Conservation (phyloP, 768 basidiomycete genomes). For the Tephrocybe sp. region DNA sequence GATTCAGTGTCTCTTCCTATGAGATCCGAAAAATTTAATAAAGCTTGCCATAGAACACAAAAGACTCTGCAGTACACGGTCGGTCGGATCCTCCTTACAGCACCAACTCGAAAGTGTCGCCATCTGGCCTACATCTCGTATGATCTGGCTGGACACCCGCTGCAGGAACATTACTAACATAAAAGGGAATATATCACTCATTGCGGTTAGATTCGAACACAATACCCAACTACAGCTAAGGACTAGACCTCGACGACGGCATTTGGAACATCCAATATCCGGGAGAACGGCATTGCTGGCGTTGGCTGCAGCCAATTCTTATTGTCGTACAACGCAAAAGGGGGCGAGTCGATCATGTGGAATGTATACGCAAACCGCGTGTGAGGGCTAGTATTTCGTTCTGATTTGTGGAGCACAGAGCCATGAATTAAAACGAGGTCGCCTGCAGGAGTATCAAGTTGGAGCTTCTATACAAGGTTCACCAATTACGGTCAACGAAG, state of each 20-base stretch:
- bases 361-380: constrained; percentile 95
- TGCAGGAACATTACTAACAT: neutral
- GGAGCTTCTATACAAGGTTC: neutral
- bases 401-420: constrained; percentile 87
- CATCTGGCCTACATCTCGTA: neutral
- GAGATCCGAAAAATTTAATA: too few species aligned
- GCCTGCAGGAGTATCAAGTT: constrained; percentile 39
- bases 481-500: neutral
- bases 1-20: too few species aligned
- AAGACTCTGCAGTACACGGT: too few species aligned
- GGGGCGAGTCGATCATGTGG: constrained; percentile 85
- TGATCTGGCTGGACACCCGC: neutral
- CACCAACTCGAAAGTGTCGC: too few species aligned
- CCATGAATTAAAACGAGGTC: constrained; percentile 95
- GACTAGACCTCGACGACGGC: constrained; percentile 1
- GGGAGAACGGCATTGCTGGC: constrained; percentile 74
- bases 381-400: constrained; percentile 74
- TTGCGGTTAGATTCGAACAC: neutral
- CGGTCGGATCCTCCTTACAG: too few species aligned
- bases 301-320: constrained; percentile 98
- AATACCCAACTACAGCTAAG: neutral
- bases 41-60: too few species aligned
- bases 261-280: constrained; percentile 35
- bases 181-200: neutral
- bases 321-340: constrained; percentile 71